Base-by-base conservation (phyloP, 2,329 filamentous ascomycete genomes). In the Fusarium stilboides region DNA sequence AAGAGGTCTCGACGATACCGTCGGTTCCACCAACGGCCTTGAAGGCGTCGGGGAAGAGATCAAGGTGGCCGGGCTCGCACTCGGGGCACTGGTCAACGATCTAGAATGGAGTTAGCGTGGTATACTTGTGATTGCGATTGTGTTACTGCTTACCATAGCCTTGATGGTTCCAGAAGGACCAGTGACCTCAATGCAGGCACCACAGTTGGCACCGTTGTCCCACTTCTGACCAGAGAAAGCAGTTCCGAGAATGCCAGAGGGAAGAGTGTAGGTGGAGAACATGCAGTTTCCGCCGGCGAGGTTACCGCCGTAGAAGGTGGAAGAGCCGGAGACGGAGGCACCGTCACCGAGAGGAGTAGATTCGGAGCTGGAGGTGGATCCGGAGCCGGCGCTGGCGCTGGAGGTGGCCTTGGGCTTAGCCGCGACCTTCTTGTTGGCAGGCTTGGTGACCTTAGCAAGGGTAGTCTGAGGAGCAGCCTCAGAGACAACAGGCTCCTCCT, bases 251-350 rank as follows among this genome's bases (percentile, higher is more conserved):
- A 91, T 77, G 14, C 82, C 81, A 13, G 84, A 80, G 8, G 89
- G 89, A 26, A 92, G 80, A 4, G 84, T 89, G 80, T 91, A 91
- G 51, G 84, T 86, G 9, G 82, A 81, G 81, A 92, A 91, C 14
- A 86, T 88, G 78, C 90, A 92, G 61, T 83, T 84, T 65, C 90
- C 90, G 39, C 89, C 89, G 7, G 78, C 76, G 3, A 88, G 75
- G 74, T 88, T 86, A 31, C 87, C 86, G 33, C 84, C 83, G 72
- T 88, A 88, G 69, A 81, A 86, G 46, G 86, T 88, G 3, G 75
- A 76, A 0, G 60, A 59, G 20, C 74, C 74, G 19, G 72, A 60
- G 50, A 64, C 45, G 0, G 68, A 57, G 1, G 36, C 28, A 6
- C 65, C 59, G 19, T 24, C 34, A 2, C 61, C 57, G 5, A 75